Evolutionary conservation across 2,329 filamentous ascomycete species (phyloP), one percentile per base, ranked within the genome.

Genomic region (Colletotrichum tabaci): DNA sequence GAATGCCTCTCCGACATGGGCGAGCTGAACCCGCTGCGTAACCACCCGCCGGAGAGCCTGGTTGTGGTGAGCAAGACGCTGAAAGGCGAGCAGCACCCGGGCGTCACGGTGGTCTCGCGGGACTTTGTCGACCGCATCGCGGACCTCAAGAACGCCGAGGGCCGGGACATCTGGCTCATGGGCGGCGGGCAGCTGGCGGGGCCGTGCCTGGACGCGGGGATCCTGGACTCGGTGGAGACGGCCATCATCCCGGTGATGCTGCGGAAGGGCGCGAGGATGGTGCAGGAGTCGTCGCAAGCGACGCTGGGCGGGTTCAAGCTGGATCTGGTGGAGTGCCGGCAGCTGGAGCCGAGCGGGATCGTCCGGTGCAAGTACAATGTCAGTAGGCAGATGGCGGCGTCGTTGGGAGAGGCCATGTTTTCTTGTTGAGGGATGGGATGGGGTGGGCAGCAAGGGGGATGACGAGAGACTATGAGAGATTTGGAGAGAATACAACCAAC

Each of bases 141-240:
- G 23, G 21, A 64, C 8, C 52, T 79, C 2, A 80, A 79, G 50
- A 58, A 35, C 0, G n/a, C 62, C 10, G 49, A 63, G 0, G 77
- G 75, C 0, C 77, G 75, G 57, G 76, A 81, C 46, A 77, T 82
- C 7, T 83, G 81, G 81, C 74, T 82, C 0, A 81, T 82, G 78
- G 81, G 81, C 8, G 81, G 81, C 0, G 77, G 77, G 0, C 64
- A 73, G 52, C 72, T 83, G 23, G 79, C 77, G 30, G 66, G 75
- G 12, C 62, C 73, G n/a, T 78, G 77, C 38, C 65, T 82, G 7
- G 73, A 75, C 12, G 77, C 76, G 7, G 75, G 76, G 4, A 60
- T 82, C 30, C 66, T 83, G 21, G 79, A 82, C 35, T 68, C 74
- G 0, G 63, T 82, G 3, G 81, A 82, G 71, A 73, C 73, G 38